Percentiles rank a stretch among this genome's conserved stretches.
These are phyloP conservation scores for Penicillium sp. DNA, from an alignment of 2,329 filamentous ascomycete genomes.

Conservation along the genomic window DNA sequence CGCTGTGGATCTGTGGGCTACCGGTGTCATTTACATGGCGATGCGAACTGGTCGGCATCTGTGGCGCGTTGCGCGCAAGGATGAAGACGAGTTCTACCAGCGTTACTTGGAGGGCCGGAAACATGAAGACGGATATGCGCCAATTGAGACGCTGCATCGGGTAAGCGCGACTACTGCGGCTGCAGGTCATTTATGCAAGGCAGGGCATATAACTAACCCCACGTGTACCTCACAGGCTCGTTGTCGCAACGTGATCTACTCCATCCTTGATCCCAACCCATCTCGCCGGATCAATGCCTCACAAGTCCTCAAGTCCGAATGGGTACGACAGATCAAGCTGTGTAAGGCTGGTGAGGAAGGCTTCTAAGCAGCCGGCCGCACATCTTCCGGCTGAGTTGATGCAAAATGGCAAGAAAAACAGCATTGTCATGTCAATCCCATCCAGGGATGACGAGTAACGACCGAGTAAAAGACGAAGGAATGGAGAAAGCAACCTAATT, in stretches of 20 bases:
- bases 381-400: neutral
- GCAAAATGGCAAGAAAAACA: neutral
- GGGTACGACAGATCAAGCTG: slow-evolving; percentile 96
- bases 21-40: slow-evolving; percentile 99
- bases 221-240: slow-evolving; percentile 69
- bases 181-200: slow-evolving; percentile 1
- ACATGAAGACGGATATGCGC: slow-evolving; percentile 93
- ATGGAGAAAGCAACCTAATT: neutral
- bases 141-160: slow-evolving; percentile 92
- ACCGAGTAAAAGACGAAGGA: neutral
- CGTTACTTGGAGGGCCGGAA: slow-evolving; percentile 91
- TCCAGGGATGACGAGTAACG: neutral
- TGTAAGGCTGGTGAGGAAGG: slow-evolving; percentile 97
- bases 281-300: slow-evolving; percentile 90
- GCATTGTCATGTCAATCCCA: neutral
- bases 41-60: slow-evolving; percentile 96
- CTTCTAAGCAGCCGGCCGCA: slow-evolving; percentile 58
- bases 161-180: slow-evolving; percentile 63
- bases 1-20: slow-evolving; percentile 98
- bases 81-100: slow-evolving; percentile 96
- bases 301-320: slow-evolving; percentile 97
- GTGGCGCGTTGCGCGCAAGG: slow-evolving; percentile 95
- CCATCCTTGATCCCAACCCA: slow-evolving; percentile 94
- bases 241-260: slow-evolving; percentile 98
- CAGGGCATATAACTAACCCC: slow-evolving; percentile 2